Percentiles rank a stretch among this genome's conserved stretches.
These are phyloP conservation scores for Citrus cavaleriei DNA, from an alignment of 345 rosid species.

Conservation along the genomic window DNA sequence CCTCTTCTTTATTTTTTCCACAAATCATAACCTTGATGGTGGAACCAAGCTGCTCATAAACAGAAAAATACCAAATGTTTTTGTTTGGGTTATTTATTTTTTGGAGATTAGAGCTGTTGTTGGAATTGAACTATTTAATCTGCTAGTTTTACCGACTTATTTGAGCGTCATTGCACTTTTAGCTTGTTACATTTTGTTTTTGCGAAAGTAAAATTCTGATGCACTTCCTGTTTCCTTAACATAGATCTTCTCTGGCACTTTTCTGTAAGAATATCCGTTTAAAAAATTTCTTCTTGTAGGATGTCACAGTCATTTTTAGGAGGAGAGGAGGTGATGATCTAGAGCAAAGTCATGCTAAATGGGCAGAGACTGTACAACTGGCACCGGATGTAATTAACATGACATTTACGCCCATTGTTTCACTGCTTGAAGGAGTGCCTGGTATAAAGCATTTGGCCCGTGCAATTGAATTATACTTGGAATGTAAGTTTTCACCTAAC, in stretches of 20 bases:
- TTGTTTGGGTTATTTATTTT: no score
- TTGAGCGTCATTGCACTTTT: neutral
- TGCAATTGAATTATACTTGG: slow-evolving; percentile 83
- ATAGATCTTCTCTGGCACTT: neutral
- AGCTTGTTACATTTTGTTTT: neutral
- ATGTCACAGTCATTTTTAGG: slow-evolving; percentile 94
- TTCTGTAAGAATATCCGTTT: slow-evolving; percentile 12
- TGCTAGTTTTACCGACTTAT: neutral
- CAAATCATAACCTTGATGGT: no score
- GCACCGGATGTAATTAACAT: slow-evolving; percentile 95
- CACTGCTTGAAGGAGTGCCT: slow-evolving; percentile 86
- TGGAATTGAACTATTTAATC: neutral
- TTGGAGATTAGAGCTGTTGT: neutral
- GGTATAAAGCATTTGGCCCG: slow-evolving; percentile 81
- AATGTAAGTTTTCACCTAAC: slow-evolving; percentile 58
- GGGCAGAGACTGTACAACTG: slow-evolving; percentile 72
- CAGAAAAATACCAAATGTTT: no score
- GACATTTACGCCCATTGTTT: slow-evolving; percentile 83
- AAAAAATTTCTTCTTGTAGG: slow-evolving; percentile 64
- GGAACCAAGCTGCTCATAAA: no score
- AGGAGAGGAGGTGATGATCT: slow-evolving; percentile 99
- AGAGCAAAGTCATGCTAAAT: slow-evolving; percentile 87
- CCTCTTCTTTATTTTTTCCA: neutral
- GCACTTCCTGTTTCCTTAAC: neutral
- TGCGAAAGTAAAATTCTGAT: neutral